Base-by-base conservation (phyloP, 805 yeast genomes). In the Wickerhamomyces bisporus region DNA sequence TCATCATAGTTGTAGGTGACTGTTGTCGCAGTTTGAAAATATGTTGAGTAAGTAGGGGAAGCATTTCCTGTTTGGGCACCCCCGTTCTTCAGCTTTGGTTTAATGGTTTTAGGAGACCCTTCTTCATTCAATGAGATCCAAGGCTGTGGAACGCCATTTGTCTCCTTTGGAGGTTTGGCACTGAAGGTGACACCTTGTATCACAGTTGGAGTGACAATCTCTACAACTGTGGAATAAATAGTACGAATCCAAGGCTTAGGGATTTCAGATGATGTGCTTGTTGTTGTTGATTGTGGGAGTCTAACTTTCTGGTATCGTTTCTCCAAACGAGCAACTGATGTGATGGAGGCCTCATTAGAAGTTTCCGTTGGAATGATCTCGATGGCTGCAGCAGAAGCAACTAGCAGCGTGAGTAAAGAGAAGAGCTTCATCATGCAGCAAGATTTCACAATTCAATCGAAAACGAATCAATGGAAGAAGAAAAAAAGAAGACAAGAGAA, bases 91-190 rank as follows among this genome's bases (percentile, higher is more conserved):
- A 78, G 52, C 52, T 85, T 72, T 3, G 96, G 96, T 29, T 64
- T 69, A 34, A 87, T 75, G 0, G 95, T 86, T 56, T 81, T 79
- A 38, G 96, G 95, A 9, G 70, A 59, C 14, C 96, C 96, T 43
- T 81, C 76, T 45, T 81, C 79, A 41, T 86, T 73, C 53, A 87
- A 66, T 2, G 86, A 74, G 28, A 87, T 66, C 96, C 96, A 87
- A 8, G 86, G 87, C 42, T 77, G 79, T 45, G 86, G 71, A 9
- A 84, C 81, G 47, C 79, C 68, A 5, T n/a, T n/a, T n/a, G 86
- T 75, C 1, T 70, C 62, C 8, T 56, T 54, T 14, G 61, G 53
- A 3, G 77, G 79, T 39, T 68, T 66, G 2, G 61, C 71, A 29
- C 64, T 61, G 39, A 72, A 70, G 2, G 81, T 75, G 13, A 76